Evolutionary conservation across 148 eudicot species (phyloP).

Genomic region (Agrostemma githago): DNA sequence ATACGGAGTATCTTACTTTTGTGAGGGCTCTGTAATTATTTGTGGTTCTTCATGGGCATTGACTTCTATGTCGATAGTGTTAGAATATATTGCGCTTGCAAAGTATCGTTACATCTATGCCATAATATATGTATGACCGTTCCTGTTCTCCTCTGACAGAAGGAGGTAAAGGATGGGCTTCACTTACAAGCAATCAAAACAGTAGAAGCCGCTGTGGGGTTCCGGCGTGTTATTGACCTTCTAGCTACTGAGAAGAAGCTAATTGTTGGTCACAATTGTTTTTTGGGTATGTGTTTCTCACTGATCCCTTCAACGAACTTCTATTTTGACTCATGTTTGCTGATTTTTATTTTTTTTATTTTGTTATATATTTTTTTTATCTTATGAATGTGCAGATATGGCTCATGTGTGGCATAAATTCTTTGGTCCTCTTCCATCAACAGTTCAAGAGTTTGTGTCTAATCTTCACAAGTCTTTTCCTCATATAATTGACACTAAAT

Average conservation of each 20-base stretch:
- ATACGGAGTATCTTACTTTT: not conserved
- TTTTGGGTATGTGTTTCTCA: conserved; percentile 61
- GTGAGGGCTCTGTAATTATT: not conserved
- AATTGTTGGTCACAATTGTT: conserved; percentile 95
- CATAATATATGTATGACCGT: not conserved
- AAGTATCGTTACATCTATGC: not conserved
- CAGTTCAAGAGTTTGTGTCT: conserved; percentile 59
- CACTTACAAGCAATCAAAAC: conserved; percentile 51
- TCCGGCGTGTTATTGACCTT: conserved; percentile 86
- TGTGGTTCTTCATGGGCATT: not conserved
- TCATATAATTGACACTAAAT: conserved; percentile 69
- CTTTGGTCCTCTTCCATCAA: conserved; percentile 75
- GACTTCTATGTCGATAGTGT: not conserved
- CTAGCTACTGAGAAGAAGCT: conserved; percentile 77
- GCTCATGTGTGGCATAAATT: conserved; percentile 83
- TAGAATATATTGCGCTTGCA: not conserved
- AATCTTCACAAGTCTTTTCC: conserved; percentile 61
- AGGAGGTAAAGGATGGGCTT: conserved; percentile 50
- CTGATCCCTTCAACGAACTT: not conserved
- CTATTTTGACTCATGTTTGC: conserved; percentile 8
- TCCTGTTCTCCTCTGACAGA: conserved; percentile 39
- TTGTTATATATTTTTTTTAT: no score
- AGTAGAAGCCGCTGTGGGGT: conserved; percentile 72
- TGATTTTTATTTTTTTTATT: no score
- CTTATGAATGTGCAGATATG: conserved; percentile 56